Evolutionary conservation across 2,329 filamentous ascomycete genomes (phyloP).

Genomic region (Penicillium crustosum): DNA sequence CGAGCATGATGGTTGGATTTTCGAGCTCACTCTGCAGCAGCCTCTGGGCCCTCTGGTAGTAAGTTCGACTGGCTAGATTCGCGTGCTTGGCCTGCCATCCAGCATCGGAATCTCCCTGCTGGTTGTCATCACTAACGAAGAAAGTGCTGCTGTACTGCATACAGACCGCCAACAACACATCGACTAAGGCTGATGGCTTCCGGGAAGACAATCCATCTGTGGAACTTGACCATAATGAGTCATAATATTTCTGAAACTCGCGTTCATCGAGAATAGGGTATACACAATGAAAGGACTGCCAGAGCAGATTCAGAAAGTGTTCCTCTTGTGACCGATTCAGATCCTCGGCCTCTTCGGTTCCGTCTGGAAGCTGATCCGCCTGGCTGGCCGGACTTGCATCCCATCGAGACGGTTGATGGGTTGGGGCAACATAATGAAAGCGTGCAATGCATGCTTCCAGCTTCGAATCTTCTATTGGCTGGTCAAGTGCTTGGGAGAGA

Average conservation of each 20-base stretch:
- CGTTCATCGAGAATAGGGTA: constrained; percentile 24
- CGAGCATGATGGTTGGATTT: constrained; percentile 47
- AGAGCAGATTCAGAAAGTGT: constrained; percentile 49
- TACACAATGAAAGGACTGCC: constrained; percentile 48
- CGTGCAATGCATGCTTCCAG: not conserved
- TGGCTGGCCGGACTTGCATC: not conserved
- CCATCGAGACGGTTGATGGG: not conserved
- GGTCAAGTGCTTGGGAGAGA: not conserved
- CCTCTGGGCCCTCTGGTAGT: constrained; percentile 50
- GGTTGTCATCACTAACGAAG: not conserved
- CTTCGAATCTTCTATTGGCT: not conserved
- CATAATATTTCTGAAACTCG: not conserved
- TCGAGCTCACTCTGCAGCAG: constrained; percentile 50
- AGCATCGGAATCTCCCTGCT: not conserved
- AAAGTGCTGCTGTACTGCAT: constrained; percentile 1
- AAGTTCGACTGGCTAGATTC: constrained; percentile 45
- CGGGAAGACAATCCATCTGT: not conserved
- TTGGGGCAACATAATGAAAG: not conserved
- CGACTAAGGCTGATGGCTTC: not conserved
- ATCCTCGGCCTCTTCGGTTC: constrained; percentile 21
- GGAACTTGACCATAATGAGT: not conserved
- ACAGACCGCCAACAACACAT: not conserved
- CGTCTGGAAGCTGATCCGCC: not conserved
- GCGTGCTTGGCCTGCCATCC: constrained; percentile 1
- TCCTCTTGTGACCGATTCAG: constrained; percentile 48